Evolutionary conservation across 225 moss, liverwort and hornwort species (phyloP), one percentile per base, ranked within the genome.

Genomic region (Marchantia paleacea): DNA sequence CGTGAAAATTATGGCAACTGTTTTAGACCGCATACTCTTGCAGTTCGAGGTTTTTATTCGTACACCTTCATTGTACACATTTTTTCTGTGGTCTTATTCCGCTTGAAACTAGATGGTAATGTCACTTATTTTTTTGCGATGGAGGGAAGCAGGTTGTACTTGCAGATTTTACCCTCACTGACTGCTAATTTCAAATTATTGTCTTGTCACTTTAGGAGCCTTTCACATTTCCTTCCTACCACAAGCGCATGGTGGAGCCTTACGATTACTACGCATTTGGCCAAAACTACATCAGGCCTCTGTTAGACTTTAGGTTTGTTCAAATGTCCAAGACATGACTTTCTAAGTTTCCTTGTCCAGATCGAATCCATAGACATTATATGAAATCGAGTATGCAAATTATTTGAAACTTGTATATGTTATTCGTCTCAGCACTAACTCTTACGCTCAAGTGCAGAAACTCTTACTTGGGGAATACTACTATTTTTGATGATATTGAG

Each of bases 191-290:
- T 72, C 47, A 29, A 63, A 60, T 30, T 30, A 39, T 24, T 12
- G 60, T 51, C n/a, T 48, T 77, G 19, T 54, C 52, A 2, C 48
- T 84, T 80, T 90, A 97, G 97, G 83, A 91, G 20, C 95, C 95
- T 8, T 99, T 95, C 76, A 91, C 91, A 64, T 99, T 99, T 85
- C 75, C 82, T 63, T 87, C 92, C n/a, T 87, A 92, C 84, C 97
- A 99, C 83, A 86, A 78, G 73, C 89, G 86, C 77, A 94, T 95
- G 95, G 82, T 83, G 83, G 90, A 92, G 1, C 97, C 95, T 65
- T 99, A 90, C 79, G 91, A 99, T 83, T 99, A 99, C 79, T 99
- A 99, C 74, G 72, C 81, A 2, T 99, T 99, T 80, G 97, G 97
- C 76, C 97, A 99, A 75, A 94, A 99, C 80, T 99, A 99, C 79